Conservation (phyloP, 2,329 filamentous ascomycete species). For the Trichoderma cornu-damae region DNA sequence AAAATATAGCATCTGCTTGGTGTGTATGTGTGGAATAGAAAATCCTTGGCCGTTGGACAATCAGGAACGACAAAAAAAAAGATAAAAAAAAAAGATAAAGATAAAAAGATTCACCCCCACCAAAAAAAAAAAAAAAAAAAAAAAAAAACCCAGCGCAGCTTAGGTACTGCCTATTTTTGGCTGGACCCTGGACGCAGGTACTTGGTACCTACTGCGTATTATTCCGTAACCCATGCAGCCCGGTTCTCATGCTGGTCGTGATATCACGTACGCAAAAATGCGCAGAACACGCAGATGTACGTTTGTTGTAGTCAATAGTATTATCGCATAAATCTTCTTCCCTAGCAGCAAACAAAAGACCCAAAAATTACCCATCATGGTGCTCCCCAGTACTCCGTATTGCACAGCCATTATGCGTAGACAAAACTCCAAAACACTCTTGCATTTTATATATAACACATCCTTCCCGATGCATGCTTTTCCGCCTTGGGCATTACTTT, state of each 20-base stretch:
- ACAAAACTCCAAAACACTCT: slow-evolving; percentile 9
- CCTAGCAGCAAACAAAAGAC: neutral
- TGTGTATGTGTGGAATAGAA: neutral
- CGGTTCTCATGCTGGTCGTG: neutral
- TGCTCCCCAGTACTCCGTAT: neutral
- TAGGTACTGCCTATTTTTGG: slow-evolving; percentile 17
- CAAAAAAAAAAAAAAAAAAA: neutral
- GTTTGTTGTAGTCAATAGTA: neutral
- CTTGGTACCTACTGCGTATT: no score
- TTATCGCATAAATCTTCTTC: neutral
- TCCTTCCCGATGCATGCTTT: neutral
- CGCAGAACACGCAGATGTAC: neutral
- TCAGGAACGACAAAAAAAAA: neutral
- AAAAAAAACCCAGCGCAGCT: neutral
- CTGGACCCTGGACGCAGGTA: slow-evolving; percentile 4
- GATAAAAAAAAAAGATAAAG: no score
- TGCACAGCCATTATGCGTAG: slow-evolving; percentile 11
- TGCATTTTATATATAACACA: neutral
- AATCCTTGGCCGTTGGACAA: neutral
- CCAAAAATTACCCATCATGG: neutral
- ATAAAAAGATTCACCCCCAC: slow-evolving; percentile 16
- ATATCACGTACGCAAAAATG: neutral
- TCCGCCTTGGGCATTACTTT: neutral
- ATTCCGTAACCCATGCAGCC: neutral
- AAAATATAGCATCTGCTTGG: neutral